Evolutionary conservation across 2,329 filamentous ascomycete species (phyloP).

Genomic region (Cytospora schulzeri): DNA sequence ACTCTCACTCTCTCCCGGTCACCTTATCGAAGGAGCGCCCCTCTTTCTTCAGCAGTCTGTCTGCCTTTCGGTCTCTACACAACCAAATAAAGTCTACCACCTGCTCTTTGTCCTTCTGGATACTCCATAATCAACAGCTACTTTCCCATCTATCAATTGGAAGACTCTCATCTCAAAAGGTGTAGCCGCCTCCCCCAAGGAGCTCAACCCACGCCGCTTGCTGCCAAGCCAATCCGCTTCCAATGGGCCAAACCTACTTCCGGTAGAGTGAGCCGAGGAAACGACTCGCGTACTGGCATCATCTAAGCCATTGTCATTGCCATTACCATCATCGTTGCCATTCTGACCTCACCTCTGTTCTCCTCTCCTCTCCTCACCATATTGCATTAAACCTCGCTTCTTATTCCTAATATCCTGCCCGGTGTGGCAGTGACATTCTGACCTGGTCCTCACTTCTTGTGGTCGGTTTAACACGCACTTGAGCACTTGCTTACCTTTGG

Average conservation of each 20-base stretch:
- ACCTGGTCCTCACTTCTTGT: slow-evolving; percentile 2
- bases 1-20: background rate
- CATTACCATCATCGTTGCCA: background rate
- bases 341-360: background rate
- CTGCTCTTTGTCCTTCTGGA: background rate
- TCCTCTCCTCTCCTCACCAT: background rate
- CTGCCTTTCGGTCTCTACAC: no score
- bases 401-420: background rate
- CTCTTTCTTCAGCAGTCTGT: slow-evolving; percentile 28
- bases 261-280: slow-evolving; percentile 6
- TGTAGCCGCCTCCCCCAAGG: background rate
- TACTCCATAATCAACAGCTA: background rate
- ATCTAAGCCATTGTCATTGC: background rate
- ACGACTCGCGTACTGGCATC: background rate
- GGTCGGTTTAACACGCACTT: background rate
- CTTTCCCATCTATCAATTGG: background rate
- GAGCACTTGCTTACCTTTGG: background rate
- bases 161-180: background rate
- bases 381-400: slow-evolving; percentile 1
- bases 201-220: slow-evolving; percentile 7
- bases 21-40: background rate
- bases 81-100: background rate
- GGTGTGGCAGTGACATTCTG: slow-evolving; percentile 17
- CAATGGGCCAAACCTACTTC: slow-evolving; percentile 2
- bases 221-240: background rate